Base-by-base conservation (phyloP, 192 early-diverging fungal species). In the Umbelopsis sp. region DNA sequence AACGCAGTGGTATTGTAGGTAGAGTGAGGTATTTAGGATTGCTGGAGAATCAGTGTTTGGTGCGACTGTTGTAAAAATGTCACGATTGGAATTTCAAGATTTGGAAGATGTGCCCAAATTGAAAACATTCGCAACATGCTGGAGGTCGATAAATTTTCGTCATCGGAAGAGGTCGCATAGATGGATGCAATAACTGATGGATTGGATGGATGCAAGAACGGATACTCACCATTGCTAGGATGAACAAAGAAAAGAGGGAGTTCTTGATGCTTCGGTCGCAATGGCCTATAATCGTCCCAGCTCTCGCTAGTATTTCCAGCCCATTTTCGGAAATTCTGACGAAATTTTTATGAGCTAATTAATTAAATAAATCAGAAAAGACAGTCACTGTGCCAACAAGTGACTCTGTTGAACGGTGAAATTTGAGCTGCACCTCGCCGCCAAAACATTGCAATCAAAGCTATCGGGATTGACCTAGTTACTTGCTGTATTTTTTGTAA, bases 231-330 rank as follows among this genome's bases (percentile, higher is more conserved):
- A 62, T 62, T 62, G 56, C 56, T 62, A 62, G 29, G 56, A 62
- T 62, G 56, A 62, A 62, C 56, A 32, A 62, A 62, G 56, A 62
- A 49, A 62, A 62, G 56, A 62, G 56, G 56, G 31, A n/a, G 56
- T 17, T 62, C 56, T 34, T 8, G 17, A 8, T 34, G 24, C 56
- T 62, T 14, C 29, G 25, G 17, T 62, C 29, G 14, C n/a, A 29
- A 17, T 62, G 31, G 16, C 11, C 56, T 62, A 34, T 53, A 34
- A 16, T 34, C 20, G 56, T n/a, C 26, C 29, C 29, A 32, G 56
- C 56, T 56, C 31, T 29, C 12, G 31, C 29, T 34, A 20, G 11
- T 12, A 14, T 26, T 11, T 20, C 29, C 31, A 62, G 56, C 4
- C 47, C 20, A 49, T 17, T 49, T 49, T 49, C 47, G 20, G 47